phyloP scores from a whole-genome alignment of 768 basidiomycete genomes.

The Boletus rubropictus region DNA sequence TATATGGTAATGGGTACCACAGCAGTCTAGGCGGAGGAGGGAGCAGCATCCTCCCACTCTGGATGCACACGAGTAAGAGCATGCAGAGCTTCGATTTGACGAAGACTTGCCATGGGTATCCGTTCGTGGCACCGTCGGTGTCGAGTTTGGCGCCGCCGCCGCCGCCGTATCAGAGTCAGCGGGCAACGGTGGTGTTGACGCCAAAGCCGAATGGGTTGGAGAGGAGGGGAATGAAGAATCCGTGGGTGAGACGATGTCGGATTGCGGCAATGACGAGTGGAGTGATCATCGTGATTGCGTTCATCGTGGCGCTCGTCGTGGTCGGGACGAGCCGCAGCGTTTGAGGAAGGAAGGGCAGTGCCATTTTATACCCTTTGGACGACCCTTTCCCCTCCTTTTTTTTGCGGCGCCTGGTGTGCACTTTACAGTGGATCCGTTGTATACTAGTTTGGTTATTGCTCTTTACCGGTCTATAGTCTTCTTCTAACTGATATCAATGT shows the following conservation, averaged over 20 bases:
- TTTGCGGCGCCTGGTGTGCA: neutral
- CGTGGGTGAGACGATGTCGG: constrained; percentile 44
- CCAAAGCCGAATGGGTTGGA: constrained; percentile 12
- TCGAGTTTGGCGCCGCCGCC: constrained; percentile 29
- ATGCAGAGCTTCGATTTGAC: constrained; percentile 39
- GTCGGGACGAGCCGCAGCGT: neutral
- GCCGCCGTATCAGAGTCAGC: constrained; percentile 18
- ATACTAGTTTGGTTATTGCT: constrained; percentile 2
- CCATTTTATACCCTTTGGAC: neutral
- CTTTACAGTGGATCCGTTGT: constrained; percentile 2
- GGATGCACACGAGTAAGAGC: constrained; percentile 38
- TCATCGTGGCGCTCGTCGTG: constrained; percentile 49
- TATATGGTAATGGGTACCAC: constrained; percentile 12
- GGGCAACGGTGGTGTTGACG: constrained; percentile 16
- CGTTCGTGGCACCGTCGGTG: constrained; percentile 51
- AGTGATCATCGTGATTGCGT: constrained; percentile 41
- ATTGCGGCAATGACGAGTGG: constrained; percentile 58
- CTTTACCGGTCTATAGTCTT: too few species aligned
- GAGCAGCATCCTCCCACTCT: constrained; percentile 30
- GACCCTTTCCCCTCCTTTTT: neutral
- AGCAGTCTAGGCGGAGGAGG: constrained; percentile 37
- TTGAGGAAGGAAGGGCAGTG: too few species aligned
- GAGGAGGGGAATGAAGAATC: constrained; percentile 23
- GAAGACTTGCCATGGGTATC: constrained; percentile 47
- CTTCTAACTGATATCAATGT: too few species aligned